phyloP scores from a whole-genome alignment of 306 rosid species.

The Quercus cerris region DNA sequence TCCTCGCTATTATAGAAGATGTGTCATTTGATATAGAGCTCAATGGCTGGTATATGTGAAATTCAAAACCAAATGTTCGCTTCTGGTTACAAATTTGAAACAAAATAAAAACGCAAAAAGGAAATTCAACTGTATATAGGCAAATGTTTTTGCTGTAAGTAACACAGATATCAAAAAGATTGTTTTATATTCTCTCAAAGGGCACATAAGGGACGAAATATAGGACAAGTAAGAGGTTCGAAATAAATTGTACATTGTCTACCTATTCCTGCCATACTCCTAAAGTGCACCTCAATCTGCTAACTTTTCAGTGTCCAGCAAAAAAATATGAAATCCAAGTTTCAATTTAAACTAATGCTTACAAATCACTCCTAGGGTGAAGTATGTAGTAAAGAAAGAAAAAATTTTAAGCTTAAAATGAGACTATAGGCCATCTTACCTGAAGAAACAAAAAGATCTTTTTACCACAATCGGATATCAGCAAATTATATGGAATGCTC shows the following conservation, averaged over 20 bases:
- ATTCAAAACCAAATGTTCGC: neutral
- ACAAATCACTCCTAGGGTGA: neutral
- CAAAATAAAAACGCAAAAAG: neutral
- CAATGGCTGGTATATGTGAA: neutral
- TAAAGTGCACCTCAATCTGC: neutral
- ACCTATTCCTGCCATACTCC: neutral
- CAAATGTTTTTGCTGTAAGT: neutral
- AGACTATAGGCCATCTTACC: conserved; percentile 14
- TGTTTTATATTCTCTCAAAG: neutral
- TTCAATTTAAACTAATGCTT: neutral
- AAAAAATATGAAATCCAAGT: neutral
- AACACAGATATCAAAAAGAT: neutral
- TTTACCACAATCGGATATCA: conserved; percentile 34
- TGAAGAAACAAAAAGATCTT: conserved; percentile 37
- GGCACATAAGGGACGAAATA: neutral
- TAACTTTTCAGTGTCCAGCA: neutral
- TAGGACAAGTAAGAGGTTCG: neutral
- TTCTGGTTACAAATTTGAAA: neutral
- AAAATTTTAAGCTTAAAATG: neutral
- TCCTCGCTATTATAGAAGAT: neutral
- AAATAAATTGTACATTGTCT: neutral
- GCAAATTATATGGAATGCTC: conserved; percentile 27
- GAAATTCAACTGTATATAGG: neutral
- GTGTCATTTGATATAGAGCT: neutral
- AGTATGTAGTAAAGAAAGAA: neutral